Base-by-base conservation (phyloP, 139 green algal species). In the Closterium sp. region DNA sequence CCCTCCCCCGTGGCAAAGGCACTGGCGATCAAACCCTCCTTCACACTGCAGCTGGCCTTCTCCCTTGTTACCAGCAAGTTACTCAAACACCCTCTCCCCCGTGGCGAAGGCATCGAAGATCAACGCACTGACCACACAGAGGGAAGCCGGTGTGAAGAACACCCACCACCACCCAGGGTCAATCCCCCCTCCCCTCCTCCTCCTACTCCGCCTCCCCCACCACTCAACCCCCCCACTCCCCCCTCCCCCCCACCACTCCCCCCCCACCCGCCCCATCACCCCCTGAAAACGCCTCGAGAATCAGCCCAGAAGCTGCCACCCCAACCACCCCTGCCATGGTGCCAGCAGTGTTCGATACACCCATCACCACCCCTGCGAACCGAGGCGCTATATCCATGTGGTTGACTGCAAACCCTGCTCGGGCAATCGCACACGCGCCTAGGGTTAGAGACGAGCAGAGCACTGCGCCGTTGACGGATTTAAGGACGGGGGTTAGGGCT, bases 361-460 rank as follows among this genome's bases (percentile, higher is more conserved):
- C 97, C 98, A 99, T 99, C 38, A 99, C 93, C 25, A 99, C 92
- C 55, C 98, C 98, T 3, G 98, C 98, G 90, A 98, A 98, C 66
- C 96, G 95, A 25, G 98, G 98, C 21, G 98, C 98, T 19, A 99
- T 98, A 95, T 99, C 98, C 89, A 96, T 94, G 94, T 96, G 94
- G 87, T 96, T 96, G 0, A 99, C 98, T 0, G 92, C 95, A 94
- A 99, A 99, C 23, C 98, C 98, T n/a, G 97, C 98, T 19, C 98
- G 91, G 0, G 97, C 96, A 32, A 99, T 95, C 33, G 95, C 96
- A 30, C 90, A 93, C 25, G 91, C 36, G 19, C 66, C 95, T 28
- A 98, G 93, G 1, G 94, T 33, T 21, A 94, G n/a, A 0, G 95
- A 96, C 1, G 94, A 95, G 69, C 91, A 94, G 4, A 88, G 4